These are phyloP conservation scores for Macrocystidia cucumis DNA, from an alignment of 1,284 basidiomycete genomes.

Conservation along the genomic window DNA sequence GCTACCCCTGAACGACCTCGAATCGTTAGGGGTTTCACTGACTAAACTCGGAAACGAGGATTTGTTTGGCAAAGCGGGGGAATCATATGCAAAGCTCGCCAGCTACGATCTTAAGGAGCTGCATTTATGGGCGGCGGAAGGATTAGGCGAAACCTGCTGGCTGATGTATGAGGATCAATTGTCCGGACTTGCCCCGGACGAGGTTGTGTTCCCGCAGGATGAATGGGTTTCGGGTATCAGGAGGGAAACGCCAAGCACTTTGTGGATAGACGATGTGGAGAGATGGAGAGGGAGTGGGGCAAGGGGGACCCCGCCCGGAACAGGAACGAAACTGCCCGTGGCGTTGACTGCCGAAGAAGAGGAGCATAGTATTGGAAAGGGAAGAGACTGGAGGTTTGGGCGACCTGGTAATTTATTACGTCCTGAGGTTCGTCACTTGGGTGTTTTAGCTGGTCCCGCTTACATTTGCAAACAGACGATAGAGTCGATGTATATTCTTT, in stretches of 20 bases:
- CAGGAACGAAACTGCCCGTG: conserved; percentile 28
- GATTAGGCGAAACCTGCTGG: conserved; percentile 62
- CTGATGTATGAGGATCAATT: conserved; percentile 55
- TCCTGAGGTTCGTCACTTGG: conserved; percentile 49
- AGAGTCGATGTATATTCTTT: conserved; percentile 65
- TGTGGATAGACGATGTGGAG: conserved; percentile 48
- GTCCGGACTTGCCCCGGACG: conserved; percentile 56
- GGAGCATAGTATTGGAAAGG: conserved; percentile 12
- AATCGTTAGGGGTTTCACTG: conserved; percentile 32
- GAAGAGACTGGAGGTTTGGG: conserved; percentile 45
- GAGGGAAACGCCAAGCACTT: no score
- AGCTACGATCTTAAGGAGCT: conserved; percentile 39
- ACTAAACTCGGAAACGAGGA: no score
- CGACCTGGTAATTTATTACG: conserved; percentile 45
- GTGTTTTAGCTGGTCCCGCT: neutral
- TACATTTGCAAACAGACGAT: conserved; percentile 40
- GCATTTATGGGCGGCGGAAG: conserved; percentile 62
- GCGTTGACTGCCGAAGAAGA: conserved; percentile 18
- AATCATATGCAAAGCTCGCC: conserved; percentile 28
- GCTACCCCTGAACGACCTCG: conserved; percentile 46
- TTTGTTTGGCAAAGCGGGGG: conserved; percentile 28
- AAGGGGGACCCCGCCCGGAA: conserved; percentile 44
- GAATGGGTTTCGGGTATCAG: neutral
- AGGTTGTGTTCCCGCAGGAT: conserved; percentile 25
- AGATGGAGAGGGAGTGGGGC: conserved; percentile 39